Evolutionary conservation across 352 stramenopile species (phyloP).

Genomic region (Phytopythium chamaehyphon): DNA sequence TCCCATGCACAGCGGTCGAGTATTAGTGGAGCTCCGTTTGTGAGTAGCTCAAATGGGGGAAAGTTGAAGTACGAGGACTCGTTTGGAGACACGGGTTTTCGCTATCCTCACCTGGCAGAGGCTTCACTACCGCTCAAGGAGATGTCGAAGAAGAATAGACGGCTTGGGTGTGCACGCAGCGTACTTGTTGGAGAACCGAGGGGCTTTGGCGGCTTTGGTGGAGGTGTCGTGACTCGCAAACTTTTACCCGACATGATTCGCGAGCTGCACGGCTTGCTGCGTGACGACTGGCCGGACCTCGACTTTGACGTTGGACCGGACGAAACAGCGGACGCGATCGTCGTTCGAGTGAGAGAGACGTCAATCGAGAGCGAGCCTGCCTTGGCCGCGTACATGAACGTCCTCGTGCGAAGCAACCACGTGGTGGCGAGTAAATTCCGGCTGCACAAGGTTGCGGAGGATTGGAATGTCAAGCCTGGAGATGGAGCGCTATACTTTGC

Average conservation of each 20-base stretch:
- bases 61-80: conserved; percentile 74
- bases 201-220: conserved; percentile 4
- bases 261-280: conserved; percentile 61
- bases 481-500: conserved; percentile 62
- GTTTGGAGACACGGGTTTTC: conserved; percentile 46
- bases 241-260: conserved; percentile 68
- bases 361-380: conserved; percentile 51
- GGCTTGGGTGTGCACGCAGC: background rate
- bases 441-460: conserved; percentile 72
- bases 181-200: background rate
- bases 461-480: conserved; percentile 70
- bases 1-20: conserved; percentile 62
- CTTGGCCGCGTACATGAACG: conserved; percentile 82
- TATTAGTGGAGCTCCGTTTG: conserved; percentile 72
- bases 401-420: conserved; percentile 58
- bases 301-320: conserved; percentile 48
- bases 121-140: conserved; percentile 54
- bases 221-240: conserved; percentile 61
- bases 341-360: conserved; percentile 45
- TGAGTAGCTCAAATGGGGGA: conserved; percentile 37
- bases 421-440: conserved; percentile 66
- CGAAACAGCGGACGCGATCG: conserved; percentile 52
- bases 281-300: conserved; percentile 54
- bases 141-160: conserved; percentile 60
- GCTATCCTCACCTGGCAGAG: conserved; percentile 69